Evolutionary conservation across 2,329 filamentous ascomycete genomes (phyloP).

Genomic region (Coniochaeta prunicola): DNA sequence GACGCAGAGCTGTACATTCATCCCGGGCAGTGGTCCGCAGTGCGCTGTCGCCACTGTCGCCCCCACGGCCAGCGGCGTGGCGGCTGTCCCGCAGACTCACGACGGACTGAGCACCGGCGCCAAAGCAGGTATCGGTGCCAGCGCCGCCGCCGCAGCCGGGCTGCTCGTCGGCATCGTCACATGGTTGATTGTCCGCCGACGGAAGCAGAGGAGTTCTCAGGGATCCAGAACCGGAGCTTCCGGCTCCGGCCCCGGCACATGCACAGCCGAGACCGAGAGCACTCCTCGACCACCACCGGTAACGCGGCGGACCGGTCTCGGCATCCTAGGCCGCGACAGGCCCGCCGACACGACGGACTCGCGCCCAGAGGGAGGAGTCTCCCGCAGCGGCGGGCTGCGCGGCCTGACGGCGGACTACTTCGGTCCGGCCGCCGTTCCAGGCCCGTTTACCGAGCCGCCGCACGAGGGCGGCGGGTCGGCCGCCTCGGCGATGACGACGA

Average conservation of each 20-base stretch:
- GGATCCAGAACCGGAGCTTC: background rate
- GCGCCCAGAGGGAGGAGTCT: slow-evolving; percentile 23
- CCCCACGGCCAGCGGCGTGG: slow-evolving; percentile 19
- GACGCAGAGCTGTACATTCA: slow-evolving; percentile 33
- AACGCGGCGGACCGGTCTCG: background rate
- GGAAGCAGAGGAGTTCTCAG: slow-evolving; percentile 11
- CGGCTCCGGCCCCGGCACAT: background rate
- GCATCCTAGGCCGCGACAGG: background rate
- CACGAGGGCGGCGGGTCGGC: background rate
- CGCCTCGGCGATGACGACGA: slow-evolving; percentile 7
- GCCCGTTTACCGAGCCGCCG: slow-evolving; percentile 36
- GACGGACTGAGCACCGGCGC: slow-evolving; percentile 37
- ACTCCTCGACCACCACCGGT: background rate
- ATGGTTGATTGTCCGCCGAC: slow-evolving; percentile 39
- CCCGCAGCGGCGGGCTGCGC: slow-evolving; percentile 15
- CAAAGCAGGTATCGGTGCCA: slow-evolving; percentile 50
- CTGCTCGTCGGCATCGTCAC: slow-evolving; percentile 32
- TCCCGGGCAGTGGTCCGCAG: slow-evolving; percentile 23
- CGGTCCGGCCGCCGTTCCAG: slow-evolving; percentile 33
- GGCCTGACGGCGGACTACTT: slow-evolving; percentile 34
- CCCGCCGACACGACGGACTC: slow-evolving; percentile 14
- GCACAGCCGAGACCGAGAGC: background rate
- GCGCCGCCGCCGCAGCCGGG: slow-evolving; percentile 36
- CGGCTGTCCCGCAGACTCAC: slow-evolving; percentile 3
- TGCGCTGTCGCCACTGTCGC: slow-evolving; percentile 26